Base-by-base conservation (phyloP, 495 filamentous ascomycete genomes). In the Massariosphaeria phaeospora region DNA sequence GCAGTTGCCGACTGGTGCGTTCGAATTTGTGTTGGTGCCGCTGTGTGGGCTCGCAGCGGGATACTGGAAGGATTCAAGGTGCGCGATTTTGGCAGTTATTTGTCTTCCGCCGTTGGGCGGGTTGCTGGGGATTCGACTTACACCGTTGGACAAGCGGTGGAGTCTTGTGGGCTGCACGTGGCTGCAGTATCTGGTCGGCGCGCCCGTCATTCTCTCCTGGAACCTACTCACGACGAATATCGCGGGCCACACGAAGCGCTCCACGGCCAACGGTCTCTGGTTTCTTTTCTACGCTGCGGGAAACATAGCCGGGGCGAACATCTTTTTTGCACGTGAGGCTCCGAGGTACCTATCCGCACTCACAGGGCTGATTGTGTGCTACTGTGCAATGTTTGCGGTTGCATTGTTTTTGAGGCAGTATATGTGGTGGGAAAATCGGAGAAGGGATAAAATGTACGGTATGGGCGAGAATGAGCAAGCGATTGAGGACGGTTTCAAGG, bases 161-260 rank as follows among this genome's bases (percentile, higher is more conserved):
- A 72, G 69, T 5, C 68, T 81, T 3, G 74, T 79, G 24, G 77
- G 71, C 36, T 78, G 75, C 59, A 73, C 72, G 21, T 81, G 78
- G 78, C 55, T 81, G n/a, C 84, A 84, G 55, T 77, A 79, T 52
- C 58, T 81, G 11, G 77, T 78, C 0, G 79, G 79, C 0, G 80
- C 80, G 0, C 76, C 79, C 0, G 54, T 51, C 11, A 51, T 57
- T 26, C 38, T 57, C 1, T 50, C 46, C 20, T 67, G 82, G 33
- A 79, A 77, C 50, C 73, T 85, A 55, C 74, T 76, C 21, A 80
- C 78, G 30, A 76, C 75, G 17, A 81, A 80, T 53, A 77, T 73
- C 39, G 79, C 75, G 1, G 75, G 80, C 0, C 79, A 84, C 42
- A 83, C 80, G 11, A 84, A 84, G 62, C 81, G 83, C 54, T 78